Percentiles rank a stretch among this genome's conserved stretches.
These are phyloP conservation scores for Lachnellula hyalina DNA, from an alignment of 2,329 filamentous ascomycete genomes.

Conservation along the genomic window DNA sequence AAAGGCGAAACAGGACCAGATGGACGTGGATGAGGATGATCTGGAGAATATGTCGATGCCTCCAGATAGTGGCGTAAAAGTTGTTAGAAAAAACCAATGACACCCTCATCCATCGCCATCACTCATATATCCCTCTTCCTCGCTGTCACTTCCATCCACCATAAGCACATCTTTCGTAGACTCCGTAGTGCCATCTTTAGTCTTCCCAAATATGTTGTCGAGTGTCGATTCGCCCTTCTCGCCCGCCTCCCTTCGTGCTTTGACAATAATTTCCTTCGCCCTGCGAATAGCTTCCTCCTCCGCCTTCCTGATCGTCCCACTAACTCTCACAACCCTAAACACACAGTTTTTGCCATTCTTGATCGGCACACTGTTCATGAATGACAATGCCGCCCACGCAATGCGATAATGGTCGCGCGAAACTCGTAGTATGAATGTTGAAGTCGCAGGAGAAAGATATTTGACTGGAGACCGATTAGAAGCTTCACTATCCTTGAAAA, in stretches of 20 bases:
- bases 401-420: constrained; percentile 77
- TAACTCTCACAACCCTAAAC: constrained; percentile 79
- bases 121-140: constrained; percentile 41
- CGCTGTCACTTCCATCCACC: constrained; percentile 42
- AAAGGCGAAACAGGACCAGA: constrained; percentile 33
- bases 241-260: constrained; percentile 50
- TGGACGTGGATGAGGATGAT: constrained; percentile 33
- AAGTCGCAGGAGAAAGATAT: constrained; percentile 88
- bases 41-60: constrained; percentile 45
- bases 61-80: constrained; percentile 62
- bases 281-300: constrained; percentile 84
- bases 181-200: constrained; percentile 13
- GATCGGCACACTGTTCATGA: constrained; percentile 62
- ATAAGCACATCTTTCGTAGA: constrained; percentile 39
- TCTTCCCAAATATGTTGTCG: constrained; percentile 36
- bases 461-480: constrained; percentile 56
- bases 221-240: constrained; percentile 34
- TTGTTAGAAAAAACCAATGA: constrained; percentile 59
- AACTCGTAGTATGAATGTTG: constrained; percentile 85
- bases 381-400: constrained; percentile 84
- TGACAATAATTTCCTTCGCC: constrained; percentile 65
- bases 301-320: constrained; percentile 86
- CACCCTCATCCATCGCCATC: constrained; percentile 37
- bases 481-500: not conserved
- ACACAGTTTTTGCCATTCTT: constrained; percentile 62